These are phyloP conservation scores for Rhynchospora tenuis DNA, from an alignment of 176 grass and related monocot genomes.

Conservation along the genomic window DNA sequence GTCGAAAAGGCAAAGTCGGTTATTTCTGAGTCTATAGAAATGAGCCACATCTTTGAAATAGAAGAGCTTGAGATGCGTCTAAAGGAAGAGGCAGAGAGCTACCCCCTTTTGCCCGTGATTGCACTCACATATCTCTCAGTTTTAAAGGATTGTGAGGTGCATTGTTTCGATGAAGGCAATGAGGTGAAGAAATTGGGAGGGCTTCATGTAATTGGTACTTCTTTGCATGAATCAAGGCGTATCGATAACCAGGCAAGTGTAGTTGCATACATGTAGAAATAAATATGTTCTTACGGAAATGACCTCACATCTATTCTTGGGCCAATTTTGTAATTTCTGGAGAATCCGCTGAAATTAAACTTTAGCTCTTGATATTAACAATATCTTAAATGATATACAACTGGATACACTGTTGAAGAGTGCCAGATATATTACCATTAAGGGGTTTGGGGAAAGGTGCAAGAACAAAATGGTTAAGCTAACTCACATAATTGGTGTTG, in stretches of 20 bases:
- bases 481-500: not conserved
- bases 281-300: not conserved
- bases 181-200: conserved; percentile 91
- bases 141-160: conserved; percentile 70
- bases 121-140: conserved; percentile 68
- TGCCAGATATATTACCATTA: too few species aligned
- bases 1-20: conserved; percentile 54
- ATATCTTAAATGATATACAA: not conserved
- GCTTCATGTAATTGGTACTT: conserved; percentile 95
- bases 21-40: conserved; percentile 71
- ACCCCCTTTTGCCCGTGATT: conserved; percentile 67
- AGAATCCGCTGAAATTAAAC: not conserved
- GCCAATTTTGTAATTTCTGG: not conserved
- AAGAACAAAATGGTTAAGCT: not conserved
- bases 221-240: conserved; percentile 87
- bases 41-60: conserved; percentile 53
- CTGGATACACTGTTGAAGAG: not conserved
- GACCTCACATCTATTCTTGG: not conserved
- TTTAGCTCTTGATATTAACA: not conserved
- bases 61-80: conserved; percentile 65
- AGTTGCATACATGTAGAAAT: not conserved
- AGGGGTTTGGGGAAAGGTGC: not conserved
- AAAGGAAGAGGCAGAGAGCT: conserved; percentile 39
- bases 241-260: conserved; percentile 95
- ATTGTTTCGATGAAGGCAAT: conserved; percentile 71